Conservation (phyloP, 73 alveolate genomes). For the Symbiodinium natans region DNA sequence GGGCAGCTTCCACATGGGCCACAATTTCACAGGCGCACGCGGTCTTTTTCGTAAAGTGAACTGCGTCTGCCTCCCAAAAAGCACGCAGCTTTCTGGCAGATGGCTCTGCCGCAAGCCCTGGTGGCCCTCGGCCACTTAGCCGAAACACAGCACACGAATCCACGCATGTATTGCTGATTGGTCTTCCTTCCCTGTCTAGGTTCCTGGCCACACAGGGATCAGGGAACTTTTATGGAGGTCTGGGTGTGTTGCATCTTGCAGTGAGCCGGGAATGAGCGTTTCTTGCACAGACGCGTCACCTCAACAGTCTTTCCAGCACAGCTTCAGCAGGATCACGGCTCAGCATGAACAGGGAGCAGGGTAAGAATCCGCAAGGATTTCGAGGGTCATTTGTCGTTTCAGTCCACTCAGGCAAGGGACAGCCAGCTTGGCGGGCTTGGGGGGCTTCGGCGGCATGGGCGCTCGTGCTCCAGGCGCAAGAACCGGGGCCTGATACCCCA, state of each 20-base stretch:
- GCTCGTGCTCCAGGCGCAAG: too few species aligned
- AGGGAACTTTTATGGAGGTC: not conserved
- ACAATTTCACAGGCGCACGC: not conserved
- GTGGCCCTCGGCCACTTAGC: not conserved
- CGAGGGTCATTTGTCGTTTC: too few species aligned
- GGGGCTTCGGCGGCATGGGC: too few species aligned
- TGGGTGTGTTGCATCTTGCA: too few species aligned
- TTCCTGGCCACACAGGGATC: not conserved
- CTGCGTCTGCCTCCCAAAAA: not conserved
- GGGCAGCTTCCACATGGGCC: conserved; percentile 6
- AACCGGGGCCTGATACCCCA: too few species aligned
- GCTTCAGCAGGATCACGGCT: not conserved
- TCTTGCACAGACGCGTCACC: not conserved
- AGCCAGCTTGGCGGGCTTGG: not conserved
- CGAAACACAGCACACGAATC: too few species aligned
- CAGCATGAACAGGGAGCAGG: too few species aligned
- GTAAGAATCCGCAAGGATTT: too few species aligned
- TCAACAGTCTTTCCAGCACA: not conserved
- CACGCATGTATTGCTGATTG: too few species aligned
- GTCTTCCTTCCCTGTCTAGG: not conserved
- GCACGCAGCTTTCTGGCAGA: too few species aligned
- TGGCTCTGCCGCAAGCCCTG: conserved; percentile 15
- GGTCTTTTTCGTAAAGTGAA: not conserved
- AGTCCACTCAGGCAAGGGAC: not conserved
- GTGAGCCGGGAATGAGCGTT: not conserved